Percentiles rank a stretch among this genome's conserved stretches.
These are phyloP conservation scores for Phytophthora vignae DNA, from an alignment of 352 stramenopile species.

Conservation along the genomic window DNA sequence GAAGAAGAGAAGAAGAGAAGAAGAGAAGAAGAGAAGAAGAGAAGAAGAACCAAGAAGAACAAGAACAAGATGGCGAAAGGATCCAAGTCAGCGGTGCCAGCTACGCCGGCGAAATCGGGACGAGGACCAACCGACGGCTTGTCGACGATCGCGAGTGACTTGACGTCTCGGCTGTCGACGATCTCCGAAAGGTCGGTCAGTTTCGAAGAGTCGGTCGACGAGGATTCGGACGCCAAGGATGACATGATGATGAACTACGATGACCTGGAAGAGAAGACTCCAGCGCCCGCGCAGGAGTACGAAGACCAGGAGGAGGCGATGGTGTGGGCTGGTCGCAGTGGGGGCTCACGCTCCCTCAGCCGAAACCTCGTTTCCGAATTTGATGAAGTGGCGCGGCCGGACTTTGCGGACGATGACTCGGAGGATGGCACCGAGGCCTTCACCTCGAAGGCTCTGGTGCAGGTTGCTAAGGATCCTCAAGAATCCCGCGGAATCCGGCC, in stretches of 20 bases:
- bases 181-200: neutral
- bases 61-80: neutral
- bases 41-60: no score
- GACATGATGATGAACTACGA: slow-evolving; percentile 1
- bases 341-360: neutral
- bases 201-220: neutral
- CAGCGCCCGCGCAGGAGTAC: no score
- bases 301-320: neutral
- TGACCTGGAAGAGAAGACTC: no score
- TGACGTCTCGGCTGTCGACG: neutral
- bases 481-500: no score
- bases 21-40: no score
- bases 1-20: no score
- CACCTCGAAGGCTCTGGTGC: no score
- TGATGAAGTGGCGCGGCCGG: slow-evolving; percentile 1
- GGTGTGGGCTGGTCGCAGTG: neutral
- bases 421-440: no score
- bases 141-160: neutral
- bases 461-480: no score
- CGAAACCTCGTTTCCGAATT: slow-evolving; percentile 4
- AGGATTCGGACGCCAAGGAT: neutral
- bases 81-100: neutral
- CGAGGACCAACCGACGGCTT: neutral
- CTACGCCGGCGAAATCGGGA: neutral
- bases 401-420: neutral